phyloP scores from a whole-genome alignment of 2,329 filamentous ascomycete species.

The Lanzia echinophila region DNA sequence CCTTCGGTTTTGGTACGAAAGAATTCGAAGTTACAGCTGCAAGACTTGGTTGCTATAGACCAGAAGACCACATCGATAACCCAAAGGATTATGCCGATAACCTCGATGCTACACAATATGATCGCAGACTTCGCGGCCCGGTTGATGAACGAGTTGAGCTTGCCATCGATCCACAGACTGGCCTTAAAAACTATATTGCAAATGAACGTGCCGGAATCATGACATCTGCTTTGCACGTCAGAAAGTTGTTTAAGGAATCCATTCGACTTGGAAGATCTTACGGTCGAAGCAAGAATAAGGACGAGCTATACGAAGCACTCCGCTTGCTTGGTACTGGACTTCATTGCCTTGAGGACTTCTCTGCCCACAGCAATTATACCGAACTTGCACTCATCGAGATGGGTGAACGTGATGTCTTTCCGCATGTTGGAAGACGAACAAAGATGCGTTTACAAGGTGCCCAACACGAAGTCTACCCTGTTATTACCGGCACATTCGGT shows the following conservation, averaged over 20 bases:
- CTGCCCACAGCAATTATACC: conserved; percentile 88
- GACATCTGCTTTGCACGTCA: conserved; percentile 73
- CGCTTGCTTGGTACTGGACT: conserved; percentile 80
- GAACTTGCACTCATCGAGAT: conserved; percentile 85
- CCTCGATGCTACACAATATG: conserved; percentile 74
- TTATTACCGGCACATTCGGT: conserved; percentile 88
- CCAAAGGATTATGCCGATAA: conserved; percentile 84
- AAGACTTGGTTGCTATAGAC: conserved; percentile 72
- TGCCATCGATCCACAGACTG: conserved; percentile 65
- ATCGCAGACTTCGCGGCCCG: conserved; percentile 72
- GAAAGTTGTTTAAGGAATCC: conserved; percentile 63
- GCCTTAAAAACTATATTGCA: conserved; percentile 92
- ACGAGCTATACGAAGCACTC: conserved; percentile 81
- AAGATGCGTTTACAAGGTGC: conserved; percentile 62
- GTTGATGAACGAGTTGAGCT: conserved; percentile 75
- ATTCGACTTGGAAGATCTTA: conserved; percentile 79
- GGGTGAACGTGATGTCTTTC: conserved; percentile 74
- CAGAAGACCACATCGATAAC: conserved; percentile 77
- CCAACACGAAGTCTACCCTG: conserved; percentile 62
- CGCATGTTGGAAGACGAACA: conserved; percentile 76
- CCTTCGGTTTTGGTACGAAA: conserved; percentile 73
- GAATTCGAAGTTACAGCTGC: conserved; percentile 82
- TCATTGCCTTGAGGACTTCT: conserved; percentile 88
- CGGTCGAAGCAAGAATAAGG: conserved; percentile 55
- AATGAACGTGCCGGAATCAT: conserved; percentile 73